Evolutionary conservation across 495 filamentous ascomycete species (phyloP).

Genomic region (Penicillium roqueforti): DNA sequence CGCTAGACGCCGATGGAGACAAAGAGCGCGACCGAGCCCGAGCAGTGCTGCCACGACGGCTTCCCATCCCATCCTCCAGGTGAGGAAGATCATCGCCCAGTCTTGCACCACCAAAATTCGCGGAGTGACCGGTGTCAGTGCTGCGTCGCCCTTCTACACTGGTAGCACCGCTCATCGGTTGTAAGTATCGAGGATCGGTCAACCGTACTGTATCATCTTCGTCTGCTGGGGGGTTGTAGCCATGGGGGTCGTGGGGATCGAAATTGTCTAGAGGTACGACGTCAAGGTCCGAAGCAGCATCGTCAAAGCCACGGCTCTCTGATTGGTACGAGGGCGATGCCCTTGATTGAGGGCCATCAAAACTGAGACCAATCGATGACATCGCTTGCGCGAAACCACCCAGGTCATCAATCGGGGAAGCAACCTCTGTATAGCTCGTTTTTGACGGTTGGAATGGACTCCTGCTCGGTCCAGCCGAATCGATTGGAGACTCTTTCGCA

Average conservation of each 20-base stretch:
- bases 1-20: conserved; percentile 63
- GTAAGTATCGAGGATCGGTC: conserved; percentile 54
- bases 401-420: conserved; percentile 45
- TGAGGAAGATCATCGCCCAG: conserved; percentile 61
- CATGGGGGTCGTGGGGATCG: conserved; percentile 33
- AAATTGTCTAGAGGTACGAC: conserved; percentile 28
- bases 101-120: conserved; percentile 44
- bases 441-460: conserved; percentile 26
- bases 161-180: conserved; percentile 63
- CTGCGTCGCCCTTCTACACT: conserved; percentile 49
- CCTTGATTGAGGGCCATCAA: conserved; percentile 37
- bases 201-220: conserved; percentile 69
- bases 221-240: conserved; percentile 41
- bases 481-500: conserved; percentile 49
- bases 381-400: conserved; percentile 57
- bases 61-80: conserved; percentile 48
- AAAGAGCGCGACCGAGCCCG: conserved; percentile 52
- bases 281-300: conserved; percentile 31
- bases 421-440: conserved; percentile 28
- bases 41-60: conserved; percentile 48
- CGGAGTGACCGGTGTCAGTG: conserved; percentile 58
- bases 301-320: conserved; percentile 19
- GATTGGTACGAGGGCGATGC: conserved; percentile 18
- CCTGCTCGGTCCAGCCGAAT: conserved; percentile 22
- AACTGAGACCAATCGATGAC: conserved; percentile 56